Percentiles rank a stretch among this genome's conserved stretches.
Conservation (phyloP, 257 asterid genomes). For the Solanum tarijense region DNA sequence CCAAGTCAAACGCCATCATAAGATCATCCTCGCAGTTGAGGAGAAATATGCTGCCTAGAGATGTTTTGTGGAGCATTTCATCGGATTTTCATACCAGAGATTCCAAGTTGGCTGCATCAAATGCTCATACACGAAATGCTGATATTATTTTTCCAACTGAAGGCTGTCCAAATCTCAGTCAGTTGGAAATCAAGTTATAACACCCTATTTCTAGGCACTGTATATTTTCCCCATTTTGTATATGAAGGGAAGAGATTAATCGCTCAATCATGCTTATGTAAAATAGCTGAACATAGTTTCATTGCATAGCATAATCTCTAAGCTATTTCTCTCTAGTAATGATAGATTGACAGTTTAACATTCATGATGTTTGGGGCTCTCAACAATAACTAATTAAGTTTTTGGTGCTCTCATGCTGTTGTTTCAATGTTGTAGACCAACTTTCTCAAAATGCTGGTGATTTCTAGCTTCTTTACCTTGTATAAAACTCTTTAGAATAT, state of each 20-base stretch:
- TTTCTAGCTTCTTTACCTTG: neutral
- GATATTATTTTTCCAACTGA: constrained; percentile 49
- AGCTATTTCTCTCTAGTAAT: neutral
- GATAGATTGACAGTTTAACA: neutral
- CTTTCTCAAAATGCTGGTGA: neutral
- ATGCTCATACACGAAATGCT: constrained; percentile 64
- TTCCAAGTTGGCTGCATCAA: constrained; percentile 26
- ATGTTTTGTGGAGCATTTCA: constrained; percentile 69
- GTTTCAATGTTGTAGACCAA: neutral
- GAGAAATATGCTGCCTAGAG: constrained; percentile 17
- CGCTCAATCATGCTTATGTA: neutral
- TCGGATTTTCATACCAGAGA: constrained; percentile 25
- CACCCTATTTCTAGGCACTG: neutral
- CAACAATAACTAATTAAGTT: neutral
- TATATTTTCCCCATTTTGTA: neutral
- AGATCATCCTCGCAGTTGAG: constrained; percentile 22
- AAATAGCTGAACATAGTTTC: constrained; percentile 13
- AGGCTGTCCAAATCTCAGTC: neutral
- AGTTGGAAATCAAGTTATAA: neutral
- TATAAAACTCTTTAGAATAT: neutral
- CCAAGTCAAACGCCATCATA: constrained; percentile 26
- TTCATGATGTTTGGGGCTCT: neutral
- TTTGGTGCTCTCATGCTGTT: neutral
- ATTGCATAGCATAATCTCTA: constrained; percentile 4
- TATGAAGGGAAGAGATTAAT: neutral